Base-by-base conservation (phyloP, 805 yeast species). In the Yamadazyma ubonensis region DNA sequence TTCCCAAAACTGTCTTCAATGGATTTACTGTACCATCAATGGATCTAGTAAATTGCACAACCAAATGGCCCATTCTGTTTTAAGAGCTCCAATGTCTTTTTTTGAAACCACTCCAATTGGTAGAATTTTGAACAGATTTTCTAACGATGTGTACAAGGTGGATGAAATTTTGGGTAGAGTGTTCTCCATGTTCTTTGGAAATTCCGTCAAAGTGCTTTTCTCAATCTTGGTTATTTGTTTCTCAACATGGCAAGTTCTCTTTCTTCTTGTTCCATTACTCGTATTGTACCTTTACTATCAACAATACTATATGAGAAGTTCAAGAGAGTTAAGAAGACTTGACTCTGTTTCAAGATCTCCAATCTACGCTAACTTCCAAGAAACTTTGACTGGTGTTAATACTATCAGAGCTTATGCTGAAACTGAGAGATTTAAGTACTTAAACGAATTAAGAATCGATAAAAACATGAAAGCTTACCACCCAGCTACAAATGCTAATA, bases 21-120 rank as follows among this genome's bases (percentile, higher is more conserved):
- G 90, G 88, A 75, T 88, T 21, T 79, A 70, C 62, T 87, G 96
- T 59, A 79, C 95, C 2, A 84, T 91, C 53, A 78, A 78, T 41
- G 95, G 93, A 6, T 91, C 98, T 7, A 79, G 69, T 43, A 75
- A 70, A 41, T 68, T 88, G 44, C 98, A 90, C 60, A 75, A 81
- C 45, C 62, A 65, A 12, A 88, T 90, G 96, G 79, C 90, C 4
- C 62, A 44, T 9, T 53, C 65, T 39, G 93, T 90, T 10, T 63
- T 91, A 44, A 75, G 90, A 49, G 93, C 96, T 0, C 97, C 97
- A 46, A 91, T 90, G 97, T 76, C 87, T 22, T 90, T 91, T 60
- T 90, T 90, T 57, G 98, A 90, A 63, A 88, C 96, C 1, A 90
- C 98, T 0, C 98, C 97, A 41, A 81, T 89, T 48, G 98, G 98